Evolutionary conservation across 2,329 filamentous ascomycete species (phyloP).

Genomic region (Aspergillus tanneri): DNA sequence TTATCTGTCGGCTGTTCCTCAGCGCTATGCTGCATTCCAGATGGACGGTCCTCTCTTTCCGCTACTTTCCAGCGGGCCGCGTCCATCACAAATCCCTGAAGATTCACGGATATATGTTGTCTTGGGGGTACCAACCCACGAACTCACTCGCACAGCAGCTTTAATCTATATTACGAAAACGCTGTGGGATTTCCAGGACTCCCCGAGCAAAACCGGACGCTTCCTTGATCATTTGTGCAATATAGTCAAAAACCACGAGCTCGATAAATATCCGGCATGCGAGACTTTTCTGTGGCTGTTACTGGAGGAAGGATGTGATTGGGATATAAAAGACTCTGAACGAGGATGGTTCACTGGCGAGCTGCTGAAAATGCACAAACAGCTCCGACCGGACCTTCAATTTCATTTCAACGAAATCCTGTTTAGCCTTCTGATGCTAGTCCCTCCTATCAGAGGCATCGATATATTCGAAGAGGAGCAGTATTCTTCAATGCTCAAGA

Average conservation of each 20-base stretch:
- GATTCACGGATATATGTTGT: slow-evolving; percentile 40
- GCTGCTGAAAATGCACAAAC: slow-evolving; percentile 36
- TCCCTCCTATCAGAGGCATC: slow-evolving; percentile 32
- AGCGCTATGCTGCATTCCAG: slow-evolving; percentile 33
- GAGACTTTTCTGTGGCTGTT: slow-evolving; percentile 44
- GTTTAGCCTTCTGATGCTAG: slow-evolving; percentile 38
- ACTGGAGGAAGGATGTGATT: slow-evolving; percentile 37
- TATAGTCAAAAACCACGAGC: slow-evolving; percentile 30
- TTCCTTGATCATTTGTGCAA: slow-evolving; percentile 32
- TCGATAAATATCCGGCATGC: slow-evolving; percentile 37
- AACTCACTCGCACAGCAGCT: slow-evolving; percentile 37
- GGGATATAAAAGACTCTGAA: slow-evolving; percentile 36
- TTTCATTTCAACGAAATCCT: slow-evolving; percentile 43
- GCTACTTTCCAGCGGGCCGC: slow-evolving; percentile 43
- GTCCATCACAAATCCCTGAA: slow-evolving; percentile 38
- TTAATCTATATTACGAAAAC: slow-evolving; percentile 42
- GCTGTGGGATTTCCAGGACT: slow-evolving; percentile 37
- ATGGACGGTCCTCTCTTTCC: slow-evolving; percentile 41
- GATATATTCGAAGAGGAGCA: slow-evolving; percentile 36
- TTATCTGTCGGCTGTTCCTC: slow-evolving; percentile 31
- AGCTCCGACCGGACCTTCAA: slow-evolving; percentile 37
- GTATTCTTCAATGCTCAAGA: neutral
- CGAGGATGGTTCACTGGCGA: slow-evolving; percentile 41
- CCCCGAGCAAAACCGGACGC: slow-evolving; percentile 30
- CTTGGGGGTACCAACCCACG: slow-evolving; percentile 32